Evolutionary conservation across 169 alveolate species (phyloP).

Genomic region (Besnoitia besnoiti): DNA sequence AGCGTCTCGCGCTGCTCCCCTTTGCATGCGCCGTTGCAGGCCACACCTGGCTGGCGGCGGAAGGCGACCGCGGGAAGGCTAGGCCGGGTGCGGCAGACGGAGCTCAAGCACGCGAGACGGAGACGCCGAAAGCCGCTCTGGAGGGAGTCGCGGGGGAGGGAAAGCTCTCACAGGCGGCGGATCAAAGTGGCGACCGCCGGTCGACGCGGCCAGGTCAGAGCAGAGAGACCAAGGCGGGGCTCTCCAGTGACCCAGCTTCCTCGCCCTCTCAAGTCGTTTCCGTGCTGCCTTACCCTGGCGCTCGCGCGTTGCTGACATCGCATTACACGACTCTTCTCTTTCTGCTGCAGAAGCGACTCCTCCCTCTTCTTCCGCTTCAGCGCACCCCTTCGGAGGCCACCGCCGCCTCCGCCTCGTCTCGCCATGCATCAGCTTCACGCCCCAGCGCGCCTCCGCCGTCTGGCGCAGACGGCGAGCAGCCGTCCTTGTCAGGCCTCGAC

Average conservation of each 20-base stretch:
- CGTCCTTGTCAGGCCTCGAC: not conserved
- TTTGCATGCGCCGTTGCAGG: not conserved
- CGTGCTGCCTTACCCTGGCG: not conserved
- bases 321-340: not conserved
- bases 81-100: not conserved
- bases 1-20: not conserved
- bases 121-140: not conserved
- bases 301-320: not conserved
- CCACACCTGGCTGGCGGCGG: not conserved
- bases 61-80: not conserved
- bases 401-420: not conserved
- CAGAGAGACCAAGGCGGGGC: not conserved
- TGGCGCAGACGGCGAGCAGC: not conserved
- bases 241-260: not conserved
- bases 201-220: not conserved
- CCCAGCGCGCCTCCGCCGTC: not conserved
- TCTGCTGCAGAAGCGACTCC: slow-evolving; percentile 7
- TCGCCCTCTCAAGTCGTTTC: not conserved
- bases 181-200: not conserved
- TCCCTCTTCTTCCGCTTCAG: not conserved
- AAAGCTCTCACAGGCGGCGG: not conserved
- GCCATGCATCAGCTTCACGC: not conserved
- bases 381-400: not conserved
- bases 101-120: not conserved
- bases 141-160: not conserved